A percentile compares a stretch with the other conserved stretches of the same genome.
phyloP scores from a whole-genome alignment of 148 eudicot species.

The Gaultheria prostrata region DNA sequence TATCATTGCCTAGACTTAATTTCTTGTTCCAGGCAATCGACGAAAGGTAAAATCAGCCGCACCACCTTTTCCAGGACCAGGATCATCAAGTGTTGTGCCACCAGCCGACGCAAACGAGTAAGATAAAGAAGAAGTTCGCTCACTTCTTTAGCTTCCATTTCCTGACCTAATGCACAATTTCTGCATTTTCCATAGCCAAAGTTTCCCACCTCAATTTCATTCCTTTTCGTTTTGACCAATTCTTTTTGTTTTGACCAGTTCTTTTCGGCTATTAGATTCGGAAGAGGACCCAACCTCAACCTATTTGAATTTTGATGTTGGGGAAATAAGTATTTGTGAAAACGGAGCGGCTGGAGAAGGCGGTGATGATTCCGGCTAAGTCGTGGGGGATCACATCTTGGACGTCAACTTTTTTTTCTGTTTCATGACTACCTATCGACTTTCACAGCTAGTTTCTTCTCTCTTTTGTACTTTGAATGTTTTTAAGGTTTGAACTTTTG shows the following conservation, averaged over 20 bases:
- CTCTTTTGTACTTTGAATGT: background rate
- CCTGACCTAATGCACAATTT: background rate
- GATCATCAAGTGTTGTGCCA: background rate
- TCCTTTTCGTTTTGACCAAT: background rate
- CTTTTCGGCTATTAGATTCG: background rate
- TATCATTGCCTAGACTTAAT: too few species aligned
- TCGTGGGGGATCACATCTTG: too few species aligned
- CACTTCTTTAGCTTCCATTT: background rate
- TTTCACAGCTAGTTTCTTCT: background rate
- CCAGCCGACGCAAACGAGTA: background rate
- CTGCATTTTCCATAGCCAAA: background rate
- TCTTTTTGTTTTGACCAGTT: background rate
- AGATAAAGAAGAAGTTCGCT: background rate
- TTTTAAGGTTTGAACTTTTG: background rate
- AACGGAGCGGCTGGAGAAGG: background rate
- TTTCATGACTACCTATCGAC: background rate
- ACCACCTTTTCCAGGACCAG: background rate
- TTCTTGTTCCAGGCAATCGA: conserved; percentile 2
- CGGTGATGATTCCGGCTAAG: background rate
- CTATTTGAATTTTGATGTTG: background rate
- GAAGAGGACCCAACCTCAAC: background rate
- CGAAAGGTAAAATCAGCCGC: background rate
- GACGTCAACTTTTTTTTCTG: too few species aligned
- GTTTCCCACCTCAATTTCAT: background rate
- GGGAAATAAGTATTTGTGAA: background rate